Percentiles rank a stretch among this genome's conserved stretches.
Conservation (phyloP, 768 basidiomycete genomes). For the Suillus bovinus region DNA sequence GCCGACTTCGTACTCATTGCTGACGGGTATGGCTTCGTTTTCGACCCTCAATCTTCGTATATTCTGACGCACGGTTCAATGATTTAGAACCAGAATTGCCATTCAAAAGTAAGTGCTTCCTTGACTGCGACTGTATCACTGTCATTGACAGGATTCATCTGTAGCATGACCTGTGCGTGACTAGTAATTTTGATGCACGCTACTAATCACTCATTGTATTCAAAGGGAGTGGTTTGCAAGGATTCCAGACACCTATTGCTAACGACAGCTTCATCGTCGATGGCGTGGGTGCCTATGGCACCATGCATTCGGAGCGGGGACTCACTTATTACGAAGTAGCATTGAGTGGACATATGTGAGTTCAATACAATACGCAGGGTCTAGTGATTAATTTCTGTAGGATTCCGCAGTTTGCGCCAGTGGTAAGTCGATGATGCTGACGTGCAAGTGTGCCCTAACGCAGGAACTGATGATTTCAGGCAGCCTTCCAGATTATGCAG, state of each 20-base stretch:
- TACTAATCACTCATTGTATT: conserved; percentile 6
- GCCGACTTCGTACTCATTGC: conserved; percentile 75
- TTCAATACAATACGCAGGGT: neutral
- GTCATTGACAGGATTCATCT: neutral
- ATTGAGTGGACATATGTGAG: conserved; percentile 68
- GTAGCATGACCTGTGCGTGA: conserved; percentile 4
- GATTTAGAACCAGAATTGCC: conserved; percentile 44
- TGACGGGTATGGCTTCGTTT: conserved; percentile 51
- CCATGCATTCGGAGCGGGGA: conserved; percentile 63
- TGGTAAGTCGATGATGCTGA: conserved; percentile 37
- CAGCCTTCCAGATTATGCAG: conserved; percentile 64
- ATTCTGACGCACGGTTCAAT: neutral
- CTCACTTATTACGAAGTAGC: conserved; percentile 67
- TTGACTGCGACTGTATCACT: neutral
- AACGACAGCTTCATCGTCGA: conserved; percentile 72
- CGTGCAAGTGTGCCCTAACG: neutral
- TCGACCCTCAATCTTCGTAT: neutral
- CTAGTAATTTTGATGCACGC: neutral
- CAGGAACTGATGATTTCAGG: conserved; percentile 31
- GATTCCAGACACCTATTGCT: conserved; percentile 69
- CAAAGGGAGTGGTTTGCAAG: conserved; percentile 41
- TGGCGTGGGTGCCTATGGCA: conserved; percentile 70
- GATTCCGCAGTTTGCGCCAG: conserved; percentile 65
- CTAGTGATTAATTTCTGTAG: neutral
- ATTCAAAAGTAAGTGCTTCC: conserved; percentile 1